phyloP scores from a whole-genome alignment of 2,329 filamentous ascomycete species.

The Ophiostoma novo-ulmi region DNA sequence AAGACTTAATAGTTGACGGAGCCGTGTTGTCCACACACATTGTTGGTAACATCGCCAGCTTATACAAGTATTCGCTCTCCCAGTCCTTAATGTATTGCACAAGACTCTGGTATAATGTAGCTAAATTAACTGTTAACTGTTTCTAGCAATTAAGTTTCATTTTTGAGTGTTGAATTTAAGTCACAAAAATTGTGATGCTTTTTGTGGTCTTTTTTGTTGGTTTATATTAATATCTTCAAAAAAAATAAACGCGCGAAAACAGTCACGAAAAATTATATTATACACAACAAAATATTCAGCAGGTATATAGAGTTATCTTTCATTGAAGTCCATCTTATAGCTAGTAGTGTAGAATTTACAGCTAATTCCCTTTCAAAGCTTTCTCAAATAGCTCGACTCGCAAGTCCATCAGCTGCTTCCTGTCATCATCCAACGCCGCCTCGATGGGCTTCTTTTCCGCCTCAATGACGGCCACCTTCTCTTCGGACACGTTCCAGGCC shows the following conservation, averaged over 20 bases:
- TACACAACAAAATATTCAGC: too few relatives aligned
- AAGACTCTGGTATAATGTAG: neutral
- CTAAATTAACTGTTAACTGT: neutral
- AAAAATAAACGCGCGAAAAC: too few relatives aligned
- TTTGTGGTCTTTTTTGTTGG: too few relatives aligned
- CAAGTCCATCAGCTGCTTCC: constrained; percentile 3
- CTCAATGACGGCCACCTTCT: neutral
- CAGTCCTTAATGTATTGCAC: neutral
- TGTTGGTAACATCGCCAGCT: neutral
- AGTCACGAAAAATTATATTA: too few relatives aligned
- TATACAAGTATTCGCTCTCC: neutral
- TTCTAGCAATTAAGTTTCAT: neutral
- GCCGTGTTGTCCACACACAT: neutral
- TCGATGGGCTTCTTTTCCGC: neutral
- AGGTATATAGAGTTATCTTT: too few relatives aligned
- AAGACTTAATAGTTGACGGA: too few relatives aligned
- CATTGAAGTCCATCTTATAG: too few relatives aligned
- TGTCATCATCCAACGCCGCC: neutral
- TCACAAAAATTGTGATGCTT: neutral
- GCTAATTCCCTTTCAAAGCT: neutral
- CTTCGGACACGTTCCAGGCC: neutral
- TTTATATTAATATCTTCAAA: too few relatives aligned
- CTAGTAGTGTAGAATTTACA: neutral
- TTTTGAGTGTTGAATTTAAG: neutral
- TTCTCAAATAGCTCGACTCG: neutral